Evolutionary conservation across 2,329 filamentous ascomycete species (phyloP).

Genomic region (Myriosclerotinia curreyana): DNA sequence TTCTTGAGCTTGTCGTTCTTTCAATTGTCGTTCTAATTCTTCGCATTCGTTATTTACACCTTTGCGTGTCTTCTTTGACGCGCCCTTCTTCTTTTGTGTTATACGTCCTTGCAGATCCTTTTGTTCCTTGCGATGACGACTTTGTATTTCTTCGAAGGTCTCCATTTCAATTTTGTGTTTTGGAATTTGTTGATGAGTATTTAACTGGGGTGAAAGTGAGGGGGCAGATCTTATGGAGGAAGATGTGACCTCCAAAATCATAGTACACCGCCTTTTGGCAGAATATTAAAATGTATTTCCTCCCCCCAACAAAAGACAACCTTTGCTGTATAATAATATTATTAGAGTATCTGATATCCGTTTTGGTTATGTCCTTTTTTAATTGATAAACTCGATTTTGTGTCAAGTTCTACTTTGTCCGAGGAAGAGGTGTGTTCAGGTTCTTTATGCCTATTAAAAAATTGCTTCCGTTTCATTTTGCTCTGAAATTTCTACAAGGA

Average conservation of each 20-base stretch:
- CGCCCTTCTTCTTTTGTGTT: slow-evolving; percentile 95
- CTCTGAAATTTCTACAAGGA: no score
- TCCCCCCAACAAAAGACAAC: no score
- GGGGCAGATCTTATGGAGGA: background rate
- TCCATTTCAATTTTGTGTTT: slow-evolving; percentile 40
- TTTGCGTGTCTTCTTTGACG: slow-evolving; percentile 81
- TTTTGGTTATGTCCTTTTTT: no score
- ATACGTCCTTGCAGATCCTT: slow-evolving; percentile 80
- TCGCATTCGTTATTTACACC: slow-evolving; percentile 75
- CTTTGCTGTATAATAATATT: no score
- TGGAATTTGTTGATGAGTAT: background rate
- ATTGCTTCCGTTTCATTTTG: no score
- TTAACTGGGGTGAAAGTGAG: background rate
- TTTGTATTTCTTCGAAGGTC: slow-evolving; percentile 71
- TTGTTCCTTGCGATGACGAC: slow-evolving; percentile 83
- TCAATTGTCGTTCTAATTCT: slow-evolving; percentile 62
- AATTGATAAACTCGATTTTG: no score
- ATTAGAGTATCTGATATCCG: no score
- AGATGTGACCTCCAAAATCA: background rate
- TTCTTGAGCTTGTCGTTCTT: slow-evolving; percentile 65
- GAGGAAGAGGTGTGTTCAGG: no score
- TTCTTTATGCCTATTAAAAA: no score
- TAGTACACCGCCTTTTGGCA: background rate
- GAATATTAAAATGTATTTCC: background rate
- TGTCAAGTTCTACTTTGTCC: no score